Evolutionary conservation across 2,329 filamentous ascomycete species (phyloP), one percentile per base, ranked within the genome.

Genomic region (Beauveria asiatica): DNA sequence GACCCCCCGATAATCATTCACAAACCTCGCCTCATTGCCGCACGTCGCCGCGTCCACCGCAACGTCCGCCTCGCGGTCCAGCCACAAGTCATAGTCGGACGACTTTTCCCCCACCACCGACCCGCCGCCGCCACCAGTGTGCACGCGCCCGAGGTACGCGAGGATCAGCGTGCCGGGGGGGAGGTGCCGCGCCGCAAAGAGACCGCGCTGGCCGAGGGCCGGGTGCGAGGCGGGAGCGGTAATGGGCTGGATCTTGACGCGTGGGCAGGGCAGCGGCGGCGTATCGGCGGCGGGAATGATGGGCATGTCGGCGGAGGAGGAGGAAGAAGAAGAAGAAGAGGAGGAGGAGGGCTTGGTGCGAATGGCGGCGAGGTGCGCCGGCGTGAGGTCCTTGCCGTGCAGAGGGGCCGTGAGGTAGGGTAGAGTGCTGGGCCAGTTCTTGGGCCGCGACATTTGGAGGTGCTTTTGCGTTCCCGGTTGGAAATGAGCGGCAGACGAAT

Each of bases 1-100:
- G 2, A 87, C 76, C 3, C 85, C 84, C 7, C 85, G 76, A 65
- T 84, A 88, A 70, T 88, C 85, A 67, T 88, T 88, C 50, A 87
- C 78, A 65, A 86, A 88, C 10, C 85, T 75, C 1, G 81, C 84
- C 72, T 88, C 85, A 66, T 87, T 88, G 11, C 85, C 85, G 57
- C 71, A 72, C 42, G 68, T 69, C 17, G 75, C 78, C 3, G 85
- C 85, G 66, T 88, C 85, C 4, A 88, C 80, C 3, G 84, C 84
- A 1, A 85, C 73, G 17, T 78, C 80, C 0, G 71, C 75, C 21
- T 80, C 83, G 21, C 78, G 75, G 70, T 85, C 83, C 21, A 88
- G 73, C 77, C 83, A 85, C 27, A 88, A 73, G 68, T 88, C 85
- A 67, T 88, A 88, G 71, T 88, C 82, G 7, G 71, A 72, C 33